Evolutionary conservation across 2,329 filamentous ascomycete species (phyloP).

Genomic region (Alternaria sp.): DNA sequence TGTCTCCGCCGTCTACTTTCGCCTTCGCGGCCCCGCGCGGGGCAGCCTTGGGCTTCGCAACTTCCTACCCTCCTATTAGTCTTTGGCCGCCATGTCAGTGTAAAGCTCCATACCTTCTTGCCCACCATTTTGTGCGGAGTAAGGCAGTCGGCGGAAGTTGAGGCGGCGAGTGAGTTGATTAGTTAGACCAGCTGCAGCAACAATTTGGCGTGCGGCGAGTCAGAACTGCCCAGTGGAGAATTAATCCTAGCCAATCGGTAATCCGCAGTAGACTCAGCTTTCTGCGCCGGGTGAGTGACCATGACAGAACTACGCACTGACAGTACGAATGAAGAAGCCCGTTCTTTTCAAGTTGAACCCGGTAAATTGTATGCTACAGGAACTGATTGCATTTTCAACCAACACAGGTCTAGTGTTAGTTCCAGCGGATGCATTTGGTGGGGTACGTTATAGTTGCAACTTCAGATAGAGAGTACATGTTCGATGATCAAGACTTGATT

Average conservation of each 20-base stretch:
- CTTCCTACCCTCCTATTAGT: constrained; percentile 37
- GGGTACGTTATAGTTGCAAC: background rate
- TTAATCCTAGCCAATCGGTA: constrained; percentile 39
- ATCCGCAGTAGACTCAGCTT: constrained; percentile 29
- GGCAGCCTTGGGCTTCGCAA: constrained; percentile 40
- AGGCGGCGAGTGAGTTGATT: constrained; percentile 23
- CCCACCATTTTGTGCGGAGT: constrained; percentile 41
- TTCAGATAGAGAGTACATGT: background rate
- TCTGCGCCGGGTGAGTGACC: constrained; percentile 32
- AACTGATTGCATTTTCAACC: no score
- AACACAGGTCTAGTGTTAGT: no score
- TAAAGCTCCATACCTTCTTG: constrained; percentile 35
- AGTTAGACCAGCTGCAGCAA: constrained; percentile 28
- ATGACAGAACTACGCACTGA: background rate
- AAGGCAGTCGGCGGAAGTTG: constrained; percentile 21
- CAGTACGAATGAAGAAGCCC: no score
- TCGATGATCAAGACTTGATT: background rate
- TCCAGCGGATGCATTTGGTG: background rate
- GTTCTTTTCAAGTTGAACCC: no score
- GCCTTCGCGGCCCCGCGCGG: constrained; percentile 44
- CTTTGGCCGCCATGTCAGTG: background rate
- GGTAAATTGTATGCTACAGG: no score
- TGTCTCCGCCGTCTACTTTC: constrained; percentile 25
- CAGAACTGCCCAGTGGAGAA: constrained; percentile 22
- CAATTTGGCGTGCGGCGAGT: constrained; percentile 45